These are phyloP conservation scores for Rubus parviflorus DNA, from an alignment of 306 rosid genomes.

Conservation along the genomic window DNA sequence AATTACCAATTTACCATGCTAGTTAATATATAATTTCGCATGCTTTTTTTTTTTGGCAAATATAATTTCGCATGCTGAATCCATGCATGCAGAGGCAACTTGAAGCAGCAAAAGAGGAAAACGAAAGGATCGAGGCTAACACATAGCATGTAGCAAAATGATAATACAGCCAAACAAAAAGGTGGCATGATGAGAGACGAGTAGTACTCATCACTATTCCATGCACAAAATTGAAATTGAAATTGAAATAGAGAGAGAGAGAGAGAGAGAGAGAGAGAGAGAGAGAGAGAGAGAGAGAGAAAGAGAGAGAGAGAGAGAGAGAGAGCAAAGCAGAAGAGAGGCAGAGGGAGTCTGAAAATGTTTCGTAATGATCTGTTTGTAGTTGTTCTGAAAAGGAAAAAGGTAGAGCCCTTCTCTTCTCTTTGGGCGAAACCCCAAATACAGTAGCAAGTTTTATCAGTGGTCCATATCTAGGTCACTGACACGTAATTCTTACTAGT, in stretches of 20 bases:
- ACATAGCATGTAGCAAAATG: background rate
- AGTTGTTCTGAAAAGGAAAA: slow-evolving; percentile 70
- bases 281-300: no score
- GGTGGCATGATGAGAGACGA: background rate
- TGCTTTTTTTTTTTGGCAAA: no score
- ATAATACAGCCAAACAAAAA: slow-evolving; percentile 8
- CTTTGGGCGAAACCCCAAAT: slow-evolving; percentile 77
- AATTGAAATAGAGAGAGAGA: background rate
- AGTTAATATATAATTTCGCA: background rate
- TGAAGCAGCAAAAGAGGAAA: background rate
- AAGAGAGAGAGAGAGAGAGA: no score
- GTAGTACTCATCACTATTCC: background rate
- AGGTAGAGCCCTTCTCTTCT: slow-evolving; percentile 40
- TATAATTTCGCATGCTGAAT: background rate
- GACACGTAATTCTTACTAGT: slow-evolving; percentile 22
- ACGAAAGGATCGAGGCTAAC: background rate
- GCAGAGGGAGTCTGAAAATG: slow-evolving; percentile 35
- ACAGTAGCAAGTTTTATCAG: slow-evolving; percentile 39
- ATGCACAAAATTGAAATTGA: slow-evolving; percentile 8
- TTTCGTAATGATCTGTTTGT: slow-evolving; percentile 43
- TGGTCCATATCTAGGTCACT: slow-evolving; percentile 56
- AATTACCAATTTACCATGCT: no score
- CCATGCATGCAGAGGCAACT: background rate
- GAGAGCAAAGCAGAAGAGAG: slow-evolving; percentile 7
- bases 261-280: background rate